These are phyloP conservation scores for Mycena chlorophos DNA, from an alignment of 768 basidiomycete genomes.

Conservation along the genomic window DNA sequence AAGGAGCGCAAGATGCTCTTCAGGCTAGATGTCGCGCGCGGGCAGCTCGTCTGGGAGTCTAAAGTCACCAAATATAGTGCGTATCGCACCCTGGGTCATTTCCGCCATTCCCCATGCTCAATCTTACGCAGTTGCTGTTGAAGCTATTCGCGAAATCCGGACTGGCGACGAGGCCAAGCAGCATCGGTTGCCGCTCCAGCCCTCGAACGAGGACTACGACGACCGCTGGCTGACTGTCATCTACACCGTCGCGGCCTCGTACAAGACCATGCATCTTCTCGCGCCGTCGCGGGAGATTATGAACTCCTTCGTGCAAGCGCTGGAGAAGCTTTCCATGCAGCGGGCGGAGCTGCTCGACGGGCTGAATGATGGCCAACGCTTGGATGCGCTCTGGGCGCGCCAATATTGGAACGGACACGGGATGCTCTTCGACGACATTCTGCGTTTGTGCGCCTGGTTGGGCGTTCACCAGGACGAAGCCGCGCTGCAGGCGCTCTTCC, in stretches of 20 bases:
- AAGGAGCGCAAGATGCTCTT: constrained; percentile 69
- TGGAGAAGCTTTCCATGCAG: constrained; percentile 65
- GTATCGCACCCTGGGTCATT: constrained; percentile 1
- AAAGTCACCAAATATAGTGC: constrained; percentile 54
- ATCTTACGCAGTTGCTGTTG: constrained; percentile 66
- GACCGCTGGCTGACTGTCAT: constrained; percentile 84
- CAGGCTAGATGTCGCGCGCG: constrained; percentile 73
- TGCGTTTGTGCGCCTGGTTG: constrained; percentile 66
- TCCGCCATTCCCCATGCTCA: constrained; percentile 6
- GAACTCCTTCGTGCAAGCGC: constrained; percentile 57
- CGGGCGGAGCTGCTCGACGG: constrained; percentile 72
- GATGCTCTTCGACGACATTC: constrained; percentile 61
- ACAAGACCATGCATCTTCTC: constrained; percentile 86
- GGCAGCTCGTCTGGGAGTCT: constrained; percentile 71
- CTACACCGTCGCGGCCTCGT: constrained; percentile 72
- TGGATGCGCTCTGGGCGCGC: constrained; percentile 74
- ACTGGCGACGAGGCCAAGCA: constrained; percentile 68
- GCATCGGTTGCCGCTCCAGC: constrained; percentile 70
- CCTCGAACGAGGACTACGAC: constrained; percentile 55
- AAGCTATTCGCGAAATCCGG: constrained; percentile 85
- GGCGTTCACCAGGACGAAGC: constrained; percentile 60
- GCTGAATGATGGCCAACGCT: constrained; percentile 58
- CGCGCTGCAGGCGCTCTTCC: constrained; percentile 59
- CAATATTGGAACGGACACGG: constrained; percentile 79
- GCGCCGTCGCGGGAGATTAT: constrained; percentile 56